Conservation (phyloP, 257 asterid genomes). For the Solanum chilense region DNA sequence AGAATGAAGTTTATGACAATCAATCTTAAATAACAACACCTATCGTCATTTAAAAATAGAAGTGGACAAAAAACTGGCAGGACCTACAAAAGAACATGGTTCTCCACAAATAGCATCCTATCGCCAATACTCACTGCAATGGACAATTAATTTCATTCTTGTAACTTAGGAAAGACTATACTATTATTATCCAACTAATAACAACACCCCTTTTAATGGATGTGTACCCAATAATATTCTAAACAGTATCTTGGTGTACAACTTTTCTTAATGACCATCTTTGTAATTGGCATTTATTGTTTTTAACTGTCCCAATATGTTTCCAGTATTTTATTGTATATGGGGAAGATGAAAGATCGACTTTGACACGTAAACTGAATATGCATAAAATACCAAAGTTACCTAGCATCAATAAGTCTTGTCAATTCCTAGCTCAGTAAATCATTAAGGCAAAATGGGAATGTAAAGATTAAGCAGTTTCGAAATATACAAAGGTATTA, state of each 20-base stretch:
- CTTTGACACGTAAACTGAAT: background rate
- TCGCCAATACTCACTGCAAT: background rate
- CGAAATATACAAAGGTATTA: background rate
- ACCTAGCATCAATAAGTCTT: background rate
- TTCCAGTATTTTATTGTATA: background rate
- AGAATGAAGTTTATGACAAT: background rate
- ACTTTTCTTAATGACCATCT: background rate
- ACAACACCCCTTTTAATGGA: background rate
- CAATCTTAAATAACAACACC: background rate
- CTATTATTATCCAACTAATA: background rate
- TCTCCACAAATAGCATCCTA: background rate
- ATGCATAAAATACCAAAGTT: background rate
- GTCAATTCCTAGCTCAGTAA: background rate
- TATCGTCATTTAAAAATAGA: background rate
- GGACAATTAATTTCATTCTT: background rate
- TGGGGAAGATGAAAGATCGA: background rate
- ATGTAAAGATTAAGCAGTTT: background rate
- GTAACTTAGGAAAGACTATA: background rate
- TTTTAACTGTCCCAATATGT: background rate
- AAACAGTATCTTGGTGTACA: background rate
- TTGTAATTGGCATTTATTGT: background rate
- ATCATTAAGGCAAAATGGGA: background rate
- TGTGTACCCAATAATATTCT: background rate
- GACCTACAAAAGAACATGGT: background rate
- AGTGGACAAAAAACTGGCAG: background rate